Evolutionary conservation across 257 asterid species (phyloP).

Genomic region (Solanum ossicruentum): DNA sequence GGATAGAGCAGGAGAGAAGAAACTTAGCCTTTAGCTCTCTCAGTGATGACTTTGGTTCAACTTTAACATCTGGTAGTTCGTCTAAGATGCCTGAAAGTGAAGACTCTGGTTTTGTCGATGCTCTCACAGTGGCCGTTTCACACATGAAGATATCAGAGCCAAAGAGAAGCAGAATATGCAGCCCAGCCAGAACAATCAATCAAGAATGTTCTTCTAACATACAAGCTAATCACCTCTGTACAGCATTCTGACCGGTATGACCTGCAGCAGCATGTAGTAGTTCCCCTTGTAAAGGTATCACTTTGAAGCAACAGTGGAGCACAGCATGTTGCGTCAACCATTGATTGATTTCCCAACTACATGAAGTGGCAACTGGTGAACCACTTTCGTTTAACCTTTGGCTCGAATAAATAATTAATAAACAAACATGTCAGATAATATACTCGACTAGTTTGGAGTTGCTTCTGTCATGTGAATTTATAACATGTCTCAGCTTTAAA

Average conservation of each 20-base stretch:
- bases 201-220: constrained; percentile 63
- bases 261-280: constrained; percentile 6
- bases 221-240: constrained; percentile 57
- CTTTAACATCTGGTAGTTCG: constrained; percentile 12
- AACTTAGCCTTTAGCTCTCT: constrained; percentile 18
- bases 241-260: constrained; percentile 49
- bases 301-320: neutral
- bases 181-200: constrained; percentile 36
- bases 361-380: neutral
- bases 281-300: neutral
- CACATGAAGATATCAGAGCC: constrained; percentile 65
- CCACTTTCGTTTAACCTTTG: neutral
- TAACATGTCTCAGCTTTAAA: neutral
- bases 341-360: neutral
- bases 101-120: constrained; percentile 44
- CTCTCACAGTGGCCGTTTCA: constrained; percentile 58
- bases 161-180: constrained; percentile 67
- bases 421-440: neutral
- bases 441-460: neutral
- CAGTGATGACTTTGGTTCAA: constrained; percentile 37
- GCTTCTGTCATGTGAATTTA: neutral
- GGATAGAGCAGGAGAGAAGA: constrained; percentile 51
- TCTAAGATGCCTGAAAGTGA: constrained; percentile 23
- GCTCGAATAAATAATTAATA: neutral
- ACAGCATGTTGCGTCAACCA: neutral